Percentiles rank a stretch among this genome's conserved stretches.
Conservation (phyloP, 1,284 basidiomycete species). For the Fomitopsis pinicola region DNA sequence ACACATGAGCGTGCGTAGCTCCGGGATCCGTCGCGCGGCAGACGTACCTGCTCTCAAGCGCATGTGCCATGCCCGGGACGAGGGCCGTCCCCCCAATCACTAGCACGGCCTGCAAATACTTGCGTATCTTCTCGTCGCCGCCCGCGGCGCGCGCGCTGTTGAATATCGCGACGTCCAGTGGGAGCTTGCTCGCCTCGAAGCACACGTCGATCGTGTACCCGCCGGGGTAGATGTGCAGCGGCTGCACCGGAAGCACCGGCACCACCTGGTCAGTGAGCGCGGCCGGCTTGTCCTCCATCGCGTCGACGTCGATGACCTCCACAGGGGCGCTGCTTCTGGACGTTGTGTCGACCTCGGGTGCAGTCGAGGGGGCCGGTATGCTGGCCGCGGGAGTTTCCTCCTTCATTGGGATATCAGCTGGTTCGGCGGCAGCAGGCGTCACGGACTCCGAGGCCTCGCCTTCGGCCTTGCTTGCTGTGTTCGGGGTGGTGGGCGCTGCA, state of each 20-base stretch:
- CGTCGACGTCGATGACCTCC: constrained; percentile 48
- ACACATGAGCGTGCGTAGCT: not conserved
- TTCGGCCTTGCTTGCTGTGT: not conserved
- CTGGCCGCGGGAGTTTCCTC: constrained; percentile 1
- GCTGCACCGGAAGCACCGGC: constrained; percentile 8
- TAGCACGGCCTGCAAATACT: constrained; percentile 85
- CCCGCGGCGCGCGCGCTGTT: constrained; percentile 84
- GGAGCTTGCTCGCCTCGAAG: constrained; percentile 86
- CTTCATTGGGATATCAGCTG: constrained; percentile 8
- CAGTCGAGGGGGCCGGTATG: constrained; percentile 11
- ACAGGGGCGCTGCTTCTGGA: constrained; percentile 30
- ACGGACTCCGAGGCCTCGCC: not conserved
- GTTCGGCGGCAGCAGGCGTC: not conserved
- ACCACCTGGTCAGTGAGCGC: constrained; percentile 5
- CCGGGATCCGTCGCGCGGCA: not conserved
- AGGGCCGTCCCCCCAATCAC: constrained; percentile 82
- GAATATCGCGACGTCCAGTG: constrained; percentile 92
- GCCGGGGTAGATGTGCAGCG: constrained; percentile 15
- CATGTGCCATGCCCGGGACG: constrained; percentile 73
- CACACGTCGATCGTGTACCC: constrained; percentile 63
- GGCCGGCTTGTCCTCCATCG: constrained; percentile 34
- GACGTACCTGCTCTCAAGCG: constrained; percentile 69
- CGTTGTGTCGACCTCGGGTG: constrained; percentile 16
- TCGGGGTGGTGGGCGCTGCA: not conserved
- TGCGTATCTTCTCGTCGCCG: constrained; percentile 86